A percentile compares a stretch with the other conserved stretches of the same genome.
Evolutionary conservation across 1,284 basidiomycete genomes (phyloP).

Genomic region (Caloboletus firmus): DNA sequence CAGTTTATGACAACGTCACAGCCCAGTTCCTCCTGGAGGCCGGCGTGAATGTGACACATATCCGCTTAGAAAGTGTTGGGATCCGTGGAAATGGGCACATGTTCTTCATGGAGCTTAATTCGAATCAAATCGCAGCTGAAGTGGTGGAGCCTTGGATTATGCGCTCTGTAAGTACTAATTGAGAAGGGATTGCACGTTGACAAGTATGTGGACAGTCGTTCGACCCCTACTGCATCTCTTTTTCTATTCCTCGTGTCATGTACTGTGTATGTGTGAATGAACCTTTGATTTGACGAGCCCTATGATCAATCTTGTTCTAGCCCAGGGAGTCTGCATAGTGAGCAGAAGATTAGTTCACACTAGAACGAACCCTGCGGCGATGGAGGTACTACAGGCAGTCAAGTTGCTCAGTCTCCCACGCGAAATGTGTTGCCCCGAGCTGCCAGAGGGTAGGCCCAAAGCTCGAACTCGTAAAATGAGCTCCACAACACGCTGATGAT

Average conservation of each 20-base stretch:
- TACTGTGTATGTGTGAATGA: neutral
- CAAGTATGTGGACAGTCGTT: neutral
- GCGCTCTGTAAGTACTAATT: neutral
- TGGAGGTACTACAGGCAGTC: neutral
- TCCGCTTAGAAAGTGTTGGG: slow-evolving; percentile 41
- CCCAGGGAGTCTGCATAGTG: neutral
- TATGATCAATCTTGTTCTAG: neutral
- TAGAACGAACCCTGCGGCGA: neutral
- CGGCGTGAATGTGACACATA: slow-evolving; percentile 44
- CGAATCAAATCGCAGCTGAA: slow-evolving; percentile 40
- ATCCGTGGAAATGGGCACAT: slow-evolving; percentile 49
- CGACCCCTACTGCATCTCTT: neutral
- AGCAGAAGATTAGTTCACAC: neutral
- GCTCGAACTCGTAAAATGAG: no score
- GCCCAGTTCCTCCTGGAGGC: slow-evolving; percentile 44
- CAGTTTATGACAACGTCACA: slow-evolving; percentile 47
- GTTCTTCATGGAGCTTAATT: slow-evolving; percentile 55
- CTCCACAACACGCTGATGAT: neutral
- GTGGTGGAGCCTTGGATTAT: slow-evolving; percentile 43
- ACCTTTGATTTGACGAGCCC: neutral
- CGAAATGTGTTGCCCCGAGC: neutral
- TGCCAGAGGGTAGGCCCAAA: neutral
- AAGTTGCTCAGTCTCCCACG: neutral
- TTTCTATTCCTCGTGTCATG: neutral
- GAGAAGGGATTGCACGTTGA: neutral